Conservation (phyloP, 148 eudicot genomes). For the Dysphania ambrosioides region DNA sequence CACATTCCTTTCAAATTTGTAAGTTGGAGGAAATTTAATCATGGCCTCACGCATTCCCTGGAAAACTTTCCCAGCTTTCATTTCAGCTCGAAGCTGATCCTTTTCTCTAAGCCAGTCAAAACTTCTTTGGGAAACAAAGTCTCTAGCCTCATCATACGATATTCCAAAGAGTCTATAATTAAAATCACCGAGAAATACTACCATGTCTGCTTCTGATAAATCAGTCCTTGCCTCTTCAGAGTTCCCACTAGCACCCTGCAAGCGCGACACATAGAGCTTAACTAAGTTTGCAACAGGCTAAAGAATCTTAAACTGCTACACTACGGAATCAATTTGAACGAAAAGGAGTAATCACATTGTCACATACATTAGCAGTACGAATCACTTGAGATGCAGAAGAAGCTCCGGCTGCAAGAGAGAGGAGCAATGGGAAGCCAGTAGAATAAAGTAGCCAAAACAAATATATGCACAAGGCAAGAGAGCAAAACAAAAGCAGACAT, state of each 20-base stretch:
- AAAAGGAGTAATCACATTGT: neutral
- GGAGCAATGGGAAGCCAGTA: slow-evolving; percentile 69
- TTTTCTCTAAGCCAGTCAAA: slow-evolving; percentile 98
- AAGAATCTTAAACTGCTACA: neutral
- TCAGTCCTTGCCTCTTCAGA: slow-evolving; percentile 73
- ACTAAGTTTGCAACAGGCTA: too few species aligned
- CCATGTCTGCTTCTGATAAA: slow-evolving; percentile 92
- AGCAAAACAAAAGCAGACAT: slow-evolving; percentile 62
- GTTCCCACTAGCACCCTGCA: slow-evolving; percentile 45
- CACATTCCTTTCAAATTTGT: slow-evolving; percentile 84
- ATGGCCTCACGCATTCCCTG: slow-evolving; percentile 98
- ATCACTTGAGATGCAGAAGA: slow-evolving; percentile 60
- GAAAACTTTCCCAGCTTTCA: slow-evolving; percentile 95
- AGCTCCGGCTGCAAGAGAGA: slow-evolving; percentile 81
- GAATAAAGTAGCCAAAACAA: slow-evolving; percentile 79
- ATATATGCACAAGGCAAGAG: slow-evolving; percentile 77
- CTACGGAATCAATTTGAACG: neutral
- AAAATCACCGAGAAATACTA: slow-evolving; percentile 82
- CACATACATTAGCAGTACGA: slow-evolving; percentile 37
- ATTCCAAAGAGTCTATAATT: slow-evolving; percentile 96
- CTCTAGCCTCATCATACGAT: slow-evolving; percentile 98
- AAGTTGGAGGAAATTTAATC: slow-evolving; percentile 88
- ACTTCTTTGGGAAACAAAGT: slow-evolving; percentile 94
- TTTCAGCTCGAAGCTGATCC: slow-evolving; percentile 96
- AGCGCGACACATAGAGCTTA: slow-evolving; percentile 14